Evolutionary conservation across 441 rosid species (phyloP).

Genomic region (Syzygium syzygioides): DNA sequence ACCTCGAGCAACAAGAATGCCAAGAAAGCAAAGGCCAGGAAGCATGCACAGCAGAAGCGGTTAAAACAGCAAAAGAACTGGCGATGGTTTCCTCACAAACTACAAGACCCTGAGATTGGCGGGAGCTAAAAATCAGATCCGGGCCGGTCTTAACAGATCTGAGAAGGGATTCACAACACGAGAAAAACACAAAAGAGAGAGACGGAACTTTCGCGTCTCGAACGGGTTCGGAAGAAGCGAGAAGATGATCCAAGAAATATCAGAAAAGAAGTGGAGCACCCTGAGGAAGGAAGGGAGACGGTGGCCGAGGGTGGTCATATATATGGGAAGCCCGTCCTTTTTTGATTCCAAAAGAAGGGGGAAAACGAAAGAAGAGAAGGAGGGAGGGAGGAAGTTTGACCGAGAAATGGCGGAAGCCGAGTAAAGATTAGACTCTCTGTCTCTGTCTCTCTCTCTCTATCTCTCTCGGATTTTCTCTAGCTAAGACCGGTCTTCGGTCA

Average conservation of each 20-base stretch:
- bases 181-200: not conserved
- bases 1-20: not conserved
- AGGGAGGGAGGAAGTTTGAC: not conserved
- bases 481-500: conserved; percentile 49
- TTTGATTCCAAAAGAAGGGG: not conserved
- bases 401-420: not conserved
- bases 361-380: not conserved
- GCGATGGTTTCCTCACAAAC: not conserved
- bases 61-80: not conserved
- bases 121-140: not conserved
- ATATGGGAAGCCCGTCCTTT: not conserved
- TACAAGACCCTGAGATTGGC: not conserved
- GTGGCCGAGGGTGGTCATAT: not conserved
- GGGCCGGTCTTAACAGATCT: not conserved
- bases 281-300: not conserved
- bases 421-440: not conserved
- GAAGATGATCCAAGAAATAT: not conserved
- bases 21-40: not conserved
- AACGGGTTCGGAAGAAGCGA: not conserved
- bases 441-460: too few relatives aligned
- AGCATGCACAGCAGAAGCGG: not conserved
- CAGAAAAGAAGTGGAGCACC: not conserved
- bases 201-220: not conserved
- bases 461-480: not conserved
- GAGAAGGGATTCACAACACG: not conserved